These are phyloP conservation scores for Euphorbia pulcherrima DNA, from an alignment of 345 rosid species.

Conservation along the genomic window DNA sequence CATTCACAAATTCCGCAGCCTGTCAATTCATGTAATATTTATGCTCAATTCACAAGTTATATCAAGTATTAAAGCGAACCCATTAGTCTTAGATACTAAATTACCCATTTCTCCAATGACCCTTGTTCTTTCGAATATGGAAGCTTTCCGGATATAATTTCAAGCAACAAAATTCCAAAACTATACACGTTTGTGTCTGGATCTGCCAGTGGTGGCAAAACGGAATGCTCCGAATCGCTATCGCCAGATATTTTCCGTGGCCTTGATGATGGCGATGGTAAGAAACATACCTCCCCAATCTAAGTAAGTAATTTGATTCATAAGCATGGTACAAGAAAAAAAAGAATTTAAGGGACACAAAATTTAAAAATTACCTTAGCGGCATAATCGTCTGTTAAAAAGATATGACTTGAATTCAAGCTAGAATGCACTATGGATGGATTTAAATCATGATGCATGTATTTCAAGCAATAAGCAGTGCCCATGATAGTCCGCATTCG, in stretches of 20 bases:
- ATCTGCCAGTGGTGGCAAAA: slow-evolving; percentile 42
- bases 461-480: slow-evolving; percentile 76
- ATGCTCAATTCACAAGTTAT: neutral
- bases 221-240: slow-evolving; percentile 37
- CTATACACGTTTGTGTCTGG: slow-evolving; percentile 58
- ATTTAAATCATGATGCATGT: slow-evolving; percentile 85
- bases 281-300: slow-evolving; percentile 56
- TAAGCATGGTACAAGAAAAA: neutral
- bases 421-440: slow-evolving; percentile 60
- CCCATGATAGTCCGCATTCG: slow-evolving; percentile 94
- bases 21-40: slow-evolving; percentile 22
- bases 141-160: slow-evolving; percentile 81
- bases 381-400: slow-evolving; percentile 86
- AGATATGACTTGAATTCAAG: slow-evolving; percentile 42
- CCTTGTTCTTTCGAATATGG: slow-evolving; percentile 62
- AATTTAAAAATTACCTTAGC: slow-evolving; percentile 52
- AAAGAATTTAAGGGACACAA: neutral
- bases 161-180: slow-evolving; percentile 77
- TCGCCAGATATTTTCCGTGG: slow-evolving; percentile 36
- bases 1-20: slow-evolving; percentile 63
- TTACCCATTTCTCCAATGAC: slow-evolving; percentile 69
- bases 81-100: neutral
- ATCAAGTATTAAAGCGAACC: neutral
- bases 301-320: slow-evolving; percentile 20
- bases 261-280: slow-evolving; percentile 24